A percentile compares a stretch with the other conserved stretches of the same genome.
Evolutionary conservation across 2,329 filamentous ascomycete species (phyloP).

Genomic region (Aspergillus pseudoterreus): DNA sequence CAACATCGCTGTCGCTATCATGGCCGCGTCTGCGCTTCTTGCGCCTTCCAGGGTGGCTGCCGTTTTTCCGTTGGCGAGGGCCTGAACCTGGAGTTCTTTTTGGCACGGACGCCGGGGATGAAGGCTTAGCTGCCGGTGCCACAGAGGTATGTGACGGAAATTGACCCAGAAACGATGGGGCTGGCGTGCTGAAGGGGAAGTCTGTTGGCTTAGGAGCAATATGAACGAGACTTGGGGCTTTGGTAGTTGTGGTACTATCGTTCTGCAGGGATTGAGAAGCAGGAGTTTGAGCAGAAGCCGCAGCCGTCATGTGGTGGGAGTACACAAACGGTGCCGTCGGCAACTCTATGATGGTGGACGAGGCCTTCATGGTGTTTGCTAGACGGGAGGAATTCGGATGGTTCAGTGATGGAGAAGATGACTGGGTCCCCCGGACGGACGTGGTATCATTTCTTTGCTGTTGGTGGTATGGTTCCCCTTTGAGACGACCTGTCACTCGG

Average conservation of each 20-base stretch:
- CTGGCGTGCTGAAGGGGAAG: neutral
- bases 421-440: constrained; percentile 9
- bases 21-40: constrained; percentile 22
- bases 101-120: constrained; percentile 2
- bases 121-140: constrained; percentile 5
- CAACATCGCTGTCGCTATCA: constrained; percentile 31
- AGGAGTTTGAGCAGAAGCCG: constrained; percentile 6
- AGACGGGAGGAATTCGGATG: constrained; percentile 1
- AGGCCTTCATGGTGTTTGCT: constrained; percentile 18
- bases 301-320: constrained; percentile 11
- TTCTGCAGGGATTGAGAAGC: neutral
- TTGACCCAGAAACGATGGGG: neutral
- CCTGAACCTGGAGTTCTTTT: constrained; percentile 7
- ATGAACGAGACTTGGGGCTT: constrained; percentile 6
- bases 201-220: constrained; percentile 8
- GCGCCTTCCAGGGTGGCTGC: constrained; percentile 13
- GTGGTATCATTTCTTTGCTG: constrained; percentile 12
- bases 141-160: constrained; percentile 3
- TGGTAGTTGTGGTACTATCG: neutral
- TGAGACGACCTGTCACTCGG: constrained; percentile 19
- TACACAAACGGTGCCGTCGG: constrained; percentile 20
- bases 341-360: constrained; percentile 23
- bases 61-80: constrained; percentile 16
- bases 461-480: constrained; percentile 6
- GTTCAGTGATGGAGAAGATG: constrained; percentile 3